These are phyloP conservation scores for Arthrobotrys iridis DNA, from an alignment of 2,329 filamentous ascomycete species.

Conservation along the genomic window DNA sequence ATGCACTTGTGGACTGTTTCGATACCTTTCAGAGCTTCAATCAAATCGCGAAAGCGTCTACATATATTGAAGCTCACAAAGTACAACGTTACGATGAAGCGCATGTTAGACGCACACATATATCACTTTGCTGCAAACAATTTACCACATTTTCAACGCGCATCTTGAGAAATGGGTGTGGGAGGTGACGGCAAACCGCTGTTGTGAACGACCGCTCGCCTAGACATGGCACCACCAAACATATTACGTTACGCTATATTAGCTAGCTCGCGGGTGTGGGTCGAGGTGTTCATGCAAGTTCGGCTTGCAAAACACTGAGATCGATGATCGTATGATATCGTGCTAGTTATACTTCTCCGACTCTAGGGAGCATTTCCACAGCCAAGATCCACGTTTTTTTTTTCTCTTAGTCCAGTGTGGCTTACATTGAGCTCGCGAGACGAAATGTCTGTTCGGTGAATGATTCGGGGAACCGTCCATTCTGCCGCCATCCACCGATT, in stretches of 20 bases:
- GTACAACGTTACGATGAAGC: too few relatives aligned
- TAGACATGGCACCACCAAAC: background rate
- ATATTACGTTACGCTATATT: slow-evolving; percentile 13
- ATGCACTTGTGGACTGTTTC: too few relatives aligned
- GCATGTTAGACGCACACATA: slow-evolving; percentile 3
- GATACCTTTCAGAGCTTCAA: too few relatives aligned
- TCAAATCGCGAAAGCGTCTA: too few relatives aligned
- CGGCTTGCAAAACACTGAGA: background rate
- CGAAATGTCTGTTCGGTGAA: background rate
- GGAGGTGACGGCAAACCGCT: too few relatives aligned
- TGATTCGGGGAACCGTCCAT: background rate
- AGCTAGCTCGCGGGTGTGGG: background rate
- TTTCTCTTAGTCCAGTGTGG: background rate
- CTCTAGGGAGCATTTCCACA: too few relatives aligned
- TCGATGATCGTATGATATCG: slow-evolving; percentile 12
- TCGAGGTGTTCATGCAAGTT: background rate
- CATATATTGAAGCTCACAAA: too few relatives aligned
- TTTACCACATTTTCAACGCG: slow-evolving; percentile 7
- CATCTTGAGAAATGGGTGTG: background rate
- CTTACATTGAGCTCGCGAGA: slow-evolving; percentile 17
- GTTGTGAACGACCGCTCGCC: too few relatives aligned
- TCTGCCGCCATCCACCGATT: background rate
- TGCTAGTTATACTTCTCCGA: too few relatives aligned
- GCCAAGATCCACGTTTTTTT: background rate
- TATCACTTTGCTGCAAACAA: background rate